Percentiles rank a stretch among this genome's conserved stretches.
phyloP scores from a whole-genome alignment of 305 asterid genomes.

The Nicotiana rustica region DNA sequence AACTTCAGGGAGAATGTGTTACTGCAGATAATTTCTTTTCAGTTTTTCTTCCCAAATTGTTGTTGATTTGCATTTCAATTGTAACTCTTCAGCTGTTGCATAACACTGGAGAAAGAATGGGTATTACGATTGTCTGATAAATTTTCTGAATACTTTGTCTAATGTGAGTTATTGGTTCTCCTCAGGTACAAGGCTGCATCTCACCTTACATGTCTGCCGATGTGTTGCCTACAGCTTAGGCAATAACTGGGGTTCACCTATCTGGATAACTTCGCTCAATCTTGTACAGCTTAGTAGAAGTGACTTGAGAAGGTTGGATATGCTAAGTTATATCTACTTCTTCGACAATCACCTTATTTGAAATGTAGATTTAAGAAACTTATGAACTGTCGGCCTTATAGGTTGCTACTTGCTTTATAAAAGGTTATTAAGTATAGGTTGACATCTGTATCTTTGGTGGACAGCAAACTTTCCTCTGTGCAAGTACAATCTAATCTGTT shows the following conservation, averaged over 20 bases:
- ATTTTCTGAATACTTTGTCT: constrained; percentile 2
- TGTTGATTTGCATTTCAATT: constrained; percentile 22
- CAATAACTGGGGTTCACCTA: neutral
- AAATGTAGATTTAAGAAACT: constrained; percentile 7
- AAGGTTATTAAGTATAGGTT: neutral
- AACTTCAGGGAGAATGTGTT: constrained; percentile 3
- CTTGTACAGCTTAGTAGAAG: constrained; percentile 30
- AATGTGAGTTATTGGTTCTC: constrained; percentile 32
- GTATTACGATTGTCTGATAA: neutral
- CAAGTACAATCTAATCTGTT: constrained; percentile 7
- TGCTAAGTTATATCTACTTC: constrained; percentile 26
- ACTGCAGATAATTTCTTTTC: neutral
- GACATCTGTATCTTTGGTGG: neutral
- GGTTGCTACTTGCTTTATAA: neutral
- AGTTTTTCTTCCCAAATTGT: constrained; percentile 3
- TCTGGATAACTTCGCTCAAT: constrained; percentile 17
- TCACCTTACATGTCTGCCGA: constrained; percentile 88
- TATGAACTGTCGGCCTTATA: neutral
- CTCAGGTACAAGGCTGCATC: constrained; percentile 88
- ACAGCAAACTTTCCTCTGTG: neutral
- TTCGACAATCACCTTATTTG: neutral
- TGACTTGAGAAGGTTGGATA: constrained; percentile 5
- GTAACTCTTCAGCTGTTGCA: neutral
- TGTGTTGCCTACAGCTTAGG: constrained; percentile 67
- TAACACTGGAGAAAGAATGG: constrained; percentile 16